Percentiles rank a stretch among this genome's conserved stretches.
phyloP scores from a whole-genome alignment of 208 protist genomes.

The Leishmania major region DNA sequence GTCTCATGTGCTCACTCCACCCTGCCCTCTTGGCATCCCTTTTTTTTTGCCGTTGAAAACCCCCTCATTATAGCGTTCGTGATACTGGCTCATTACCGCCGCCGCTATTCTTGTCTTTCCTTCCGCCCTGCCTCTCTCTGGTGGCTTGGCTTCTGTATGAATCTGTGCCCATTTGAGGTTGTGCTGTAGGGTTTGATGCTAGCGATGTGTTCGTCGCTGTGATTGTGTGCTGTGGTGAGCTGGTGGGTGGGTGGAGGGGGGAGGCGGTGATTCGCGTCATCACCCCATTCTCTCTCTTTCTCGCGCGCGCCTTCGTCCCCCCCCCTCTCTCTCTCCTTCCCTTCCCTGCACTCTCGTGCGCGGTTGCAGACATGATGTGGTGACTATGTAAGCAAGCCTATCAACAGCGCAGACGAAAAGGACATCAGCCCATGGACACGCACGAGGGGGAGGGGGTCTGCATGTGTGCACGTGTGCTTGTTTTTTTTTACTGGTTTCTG shows the following conservation, averaged over 20 bases:
- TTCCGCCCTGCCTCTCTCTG: not conserved
- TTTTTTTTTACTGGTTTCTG: not conserved
- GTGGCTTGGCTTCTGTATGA: too few species aligned
- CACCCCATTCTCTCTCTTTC: not conserved
- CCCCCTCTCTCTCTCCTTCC: not conserved
- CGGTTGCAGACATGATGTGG: not conserved
- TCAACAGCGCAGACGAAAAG: not conserved
- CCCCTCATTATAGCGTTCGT: not conserved
- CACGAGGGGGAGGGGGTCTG: not conserved
- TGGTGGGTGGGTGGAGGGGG: not conserved
- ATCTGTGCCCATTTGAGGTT: too few species aligned
- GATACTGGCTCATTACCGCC: not conserved
- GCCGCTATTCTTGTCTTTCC: not conserved
- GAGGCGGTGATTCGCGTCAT: not conserved
- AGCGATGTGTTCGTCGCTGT: not conserved
- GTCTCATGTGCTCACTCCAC: not conserved
- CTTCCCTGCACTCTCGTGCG: not conserved
- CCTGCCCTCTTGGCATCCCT: not conserved
- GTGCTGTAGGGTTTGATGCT: not conserved
- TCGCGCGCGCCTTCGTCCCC: not conserved
- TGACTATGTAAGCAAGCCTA: constrained; percentile 4
- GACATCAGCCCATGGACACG: not conserved
- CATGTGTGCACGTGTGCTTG: not conserved
- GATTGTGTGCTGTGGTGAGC: not conserved
- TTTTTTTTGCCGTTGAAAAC: not conserved